Conservation (phyloP, 257 asterid genomes). For the Penstemon barbatus region DNA sequence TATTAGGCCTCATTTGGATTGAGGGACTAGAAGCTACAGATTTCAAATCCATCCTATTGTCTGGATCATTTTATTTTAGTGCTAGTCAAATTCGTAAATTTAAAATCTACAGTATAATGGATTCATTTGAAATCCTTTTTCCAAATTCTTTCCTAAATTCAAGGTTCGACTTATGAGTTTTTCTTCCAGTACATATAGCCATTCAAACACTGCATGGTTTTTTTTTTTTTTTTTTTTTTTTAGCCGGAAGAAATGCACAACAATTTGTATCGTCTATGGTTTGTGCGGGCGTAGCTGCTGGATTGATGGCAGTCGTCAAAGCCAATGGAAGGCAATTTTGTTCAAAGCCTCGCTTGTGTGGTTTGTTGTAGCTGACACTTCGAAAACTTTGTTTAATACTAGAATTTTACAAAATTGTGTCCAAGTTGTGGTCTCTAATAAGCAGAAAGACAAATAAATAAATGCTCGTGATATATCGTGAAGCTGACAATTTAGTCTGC, state of each 20-base stretch:
- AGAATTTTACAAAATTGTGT: too few species aligned
- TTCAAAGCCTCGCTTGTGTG: conserved; percentile 91
- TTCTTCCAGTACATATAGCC: not conserved
- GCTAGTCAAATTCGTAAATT: too few species aligned
- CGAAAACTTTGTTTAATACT: not conserved
- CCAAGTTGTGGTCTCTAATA: too few species aligned
- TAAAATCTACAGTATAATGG: too few species aligned
- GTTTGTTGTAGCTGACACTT: conserved; percentile 51
- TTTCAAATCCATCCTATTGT: too few species aligned
- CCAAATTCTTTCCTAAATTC: too few species aligned
- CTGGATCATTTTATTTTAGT: too few species aligned
- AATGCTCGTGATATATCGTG: too few species aligned
- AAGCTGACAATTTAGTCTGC: too few species aligned
- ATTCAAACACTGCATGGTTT: not conserved
- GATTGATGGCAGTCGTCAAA: conserved; percentile 76
- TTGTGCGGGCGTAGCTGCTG: conserved; percentile 83
- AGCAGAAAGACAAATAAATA: too few species aligned
- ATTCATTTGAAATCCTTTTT: too few species aligned
- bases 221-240: conserved; percentile 2
- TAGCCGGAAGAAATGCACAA: conserved; percentile 75
- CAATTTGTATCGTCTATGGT: conserved; percentile 56
- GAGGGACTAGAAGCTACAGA: too few species aligned
- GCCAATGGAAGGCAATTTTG: conserved; percentile 92
- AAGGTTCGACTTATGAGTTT: not conserved
- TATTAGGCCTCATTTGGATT: not conserved